Evolutionary conservation across 2,329 filamentous ascomycete genomes (phyloP), one percentile per base, ranked within the genome.

Genomic region (Fusarium sacchari): DNA sequence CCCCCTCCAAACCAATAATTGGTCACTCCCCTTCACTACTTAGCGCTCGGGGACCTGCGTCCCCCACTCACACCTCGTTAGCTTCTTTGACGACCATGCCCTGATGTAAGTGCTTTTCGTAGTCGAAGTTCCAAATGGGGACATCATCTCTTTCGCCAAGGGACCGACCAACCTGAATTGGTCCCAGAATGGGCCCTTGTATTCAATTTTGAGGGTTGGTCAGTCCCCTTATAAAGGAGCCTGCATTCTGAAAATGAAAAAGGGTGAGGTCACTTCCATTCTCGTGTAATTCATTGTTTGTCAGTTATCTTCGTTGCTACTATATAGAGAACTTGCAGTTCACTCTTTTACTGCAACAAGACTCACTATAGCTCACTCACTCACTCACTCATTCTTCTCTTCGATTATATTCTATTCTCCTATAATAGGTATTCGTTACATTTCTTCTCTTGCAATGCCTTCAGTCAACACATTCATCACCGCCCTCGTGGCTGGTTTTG

Each of bases 311-410:
- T 60, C 42, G 47, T 43, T 43, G 32, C 24, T 64, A 34, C 55
- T 71, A 73, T 73, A 74, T 73, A 73, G 62, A 72, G 67, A 58
- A 46, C 55, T 49, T 64, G 40, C 71, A 61, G 71, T 68, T 69
- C 71, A 61, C 59, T 74, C 71, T 28, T 69, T 74, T 46, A 40
- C 50, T 64, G 53, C 22, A 36, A 39, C 30, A 59, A 50, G 65
- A 26, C 57, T 69, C 64, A 32, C 56, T 32, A 42, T 36, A 42
- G 47, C 34, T 47, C 40, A 32, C 59, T 46, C 46, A 61, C 57
- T 44, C 47, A 61, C 34, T 36, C 53, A 55, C 53, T 44, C 37
- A 58, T 57, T 64, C 40, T 58, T 39, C 44, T 34, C 17, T 62
- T 50, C 37, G 28, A 36, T 60, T 60, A 39, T 56, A 40, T 57